A percentile compares a stretch with the other conserved stretches of the same genome.
Evolutionary conservation across 768 basidiomycete species (phyloP).

Genomic region (Lactarius sp.): DNA sequence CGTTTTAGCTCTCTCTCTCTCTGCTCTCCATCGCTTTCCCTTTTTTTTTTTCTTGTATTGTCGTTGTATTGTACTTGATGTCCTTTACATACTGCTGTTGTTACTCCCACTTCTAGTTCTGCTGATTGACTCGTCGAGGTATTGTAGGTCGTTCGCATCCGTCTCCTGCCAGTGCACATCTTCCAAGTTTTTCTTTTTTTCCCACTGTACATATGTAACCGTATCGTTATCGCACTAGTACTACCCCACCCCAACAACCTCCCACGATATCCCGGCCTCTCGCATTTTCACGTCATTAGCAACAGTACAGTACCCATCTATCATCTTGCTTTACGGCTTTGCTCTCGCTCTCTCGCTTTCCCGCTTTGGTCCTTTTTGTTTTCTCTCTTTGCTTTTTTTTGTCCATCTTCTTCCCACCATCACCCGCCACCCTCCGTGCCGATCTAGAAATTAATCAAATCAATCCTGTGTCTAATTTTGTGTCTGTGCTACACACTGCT

Average conservation of each 20-base stretch:
- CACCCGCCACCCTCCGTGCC: not conserved
- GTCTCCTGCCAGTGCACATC: not conserved
- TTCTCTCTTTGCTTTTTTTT: not conserved
- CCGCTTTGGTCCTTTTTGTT: slow-evolving; percentile 8
- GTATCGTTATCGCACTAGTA: not conserved
- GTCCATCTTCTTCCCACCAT: not conserved
- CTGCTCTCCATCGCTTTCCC: too few species aligned
- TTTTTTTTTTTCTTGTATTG: not conserved
- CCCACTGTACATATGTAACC: not conserved
- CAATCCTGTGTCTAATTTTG: too few species aligned
- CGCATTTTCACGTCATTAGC: not conserved
- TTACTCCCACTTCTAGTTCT: not conserved
- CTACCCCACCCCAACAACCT: too few species aligned
- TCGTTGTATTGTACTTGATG: not conserved
- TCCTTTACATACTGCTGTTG: too few species aligned
- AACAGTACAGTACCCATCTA: not conserved
- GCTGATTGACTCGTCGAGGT: not conserved
- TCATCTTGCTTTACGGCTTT: not conserved
- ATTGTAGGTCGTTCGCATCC: too few species aligned
- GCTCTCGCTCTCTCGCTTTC: not conserved
- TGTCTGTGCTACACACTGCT: too few species aligned
- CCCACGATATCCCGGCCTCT: not conserved
- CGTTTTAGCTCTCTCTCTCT: not conserved
- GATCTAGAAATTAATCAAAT: not conserved
- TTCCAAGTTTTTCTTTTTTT: not conserved